Evolutionary conservation across 495 filamentous ascomycete genomes (phyloP), one percentile per base, ranked within the genome.

Genomic region (Xylaria castorea): DNA sequence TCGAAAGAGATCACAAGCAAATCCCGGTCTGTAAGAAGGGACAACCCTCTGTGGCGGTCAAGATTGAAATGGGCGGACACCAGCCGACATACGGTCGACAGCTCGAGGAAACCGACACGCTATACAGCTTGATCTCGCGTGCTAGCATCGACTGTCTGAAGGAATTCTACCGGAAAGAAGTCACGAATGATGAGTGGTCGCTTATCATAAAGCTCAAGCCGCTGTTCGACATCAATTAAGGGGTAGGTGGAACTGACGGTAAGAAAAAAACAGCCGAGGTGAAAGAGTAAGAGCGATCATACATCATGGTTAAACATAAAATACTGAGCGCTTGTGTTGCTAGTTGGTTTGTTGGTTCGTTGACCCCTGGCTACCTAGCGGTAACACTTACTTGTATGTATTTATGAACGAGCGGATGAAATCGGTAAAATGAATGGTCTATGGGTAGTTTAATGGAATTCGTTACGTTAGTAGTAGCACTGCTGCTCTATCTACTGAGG

Each of bases 1-100:
- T 99, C 81, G 95, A 98, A 82, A 92, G 97, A 80, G 97, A 99
- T 73, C 97, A 98, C 89, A 99, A 98, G 85, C 87, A 95, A 62
- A 90, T 99, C 76, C 87, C 85, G 14, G 85, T 97, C 61, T 95
- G 92, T 85, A 99, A 98, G 85, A 95, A 94, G 84, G 97, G 95
- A 70, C 93, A 97, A 77, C 97, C 96, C 42, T 97, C 94, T 7
- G 96, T 98, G 20, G 96, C 96, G 32, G 87, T 99, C 83, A 99
- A 99, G 89, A 94, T 99, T 79, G 96, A 99, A 84, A 88, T 87
- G 86, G 95, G 94, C 20, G 83, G 92, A 27, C 95, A 98, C 82
- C 96, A 99, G 83, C 96, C 96, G 16, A 88, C 92, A 70, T 99
- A 99, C 80, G 96, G 96, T 51, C 92, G 96, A 66, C 96, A 99